Conservation (phyloP, 305 asterid species). For the Fraxinus angustifolia region DNA sequence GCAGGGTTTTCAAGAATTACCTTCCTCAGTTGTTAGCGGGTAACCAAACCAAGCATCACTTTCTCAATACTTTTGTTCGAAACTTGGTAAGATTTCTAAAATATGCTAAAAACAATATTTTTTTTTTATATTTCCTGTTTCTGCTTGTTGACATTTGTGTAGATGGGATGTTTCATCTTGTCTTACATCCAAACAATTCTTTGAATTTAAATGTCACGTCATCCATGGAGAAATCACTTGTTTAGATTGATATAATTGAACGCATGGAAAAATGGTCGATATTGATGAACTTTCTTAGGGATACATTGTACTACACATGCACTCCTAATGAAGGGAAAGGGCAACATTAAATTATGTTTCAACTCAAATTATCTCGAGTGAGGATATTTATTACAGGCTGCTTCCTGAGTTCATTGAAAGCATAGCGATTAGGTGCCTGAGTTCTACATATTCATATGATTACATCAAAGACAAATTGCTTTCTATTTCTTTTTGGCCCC, state of each 20-base stretch:
- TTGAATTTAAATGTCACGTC: background rate
- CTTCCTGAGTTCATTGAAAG: background rate
- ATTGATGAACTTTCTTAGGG: constrained; percentile 1
- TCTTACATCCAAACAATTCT: background rate
- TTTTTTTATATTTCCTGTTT: background rate
- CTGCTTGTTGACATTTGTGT: background rate
- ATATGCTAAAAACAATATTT: constrained; percentile 7
- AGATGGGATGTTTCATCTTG: constrained; percentile 10
- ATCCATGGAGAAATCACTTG: background rate
- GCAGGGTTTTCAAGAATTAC: constrained; percentile 86
- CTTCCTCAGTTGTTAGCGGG: constrained; percentile 63
- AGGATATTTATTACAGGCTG: background rate
- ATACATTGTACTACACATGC: background rate
- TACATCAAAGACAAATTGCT: background rate
- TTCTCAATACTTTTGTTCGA: constrained; percentile 52
- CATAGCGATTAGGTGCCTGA: background rate
- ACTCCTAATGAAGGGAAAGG: background rate
- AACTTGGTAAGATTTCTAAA: constrained; percentile 56
- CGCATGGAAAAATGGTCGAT: constrained; percentile 11
- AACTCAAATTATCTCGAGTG: background rate
- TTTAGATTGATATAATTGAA: background rate
- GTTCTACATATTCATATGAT: background rate
- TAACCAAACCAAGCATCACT: constrained; percentile 45
- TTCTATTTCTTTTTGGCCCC: background rate
- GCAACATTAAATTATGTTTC: background rate